Base-by-base conservation (phyloP, 2,329 filamentous ascomycete species). In the Fusarium sterilihyphosum region DNA sequence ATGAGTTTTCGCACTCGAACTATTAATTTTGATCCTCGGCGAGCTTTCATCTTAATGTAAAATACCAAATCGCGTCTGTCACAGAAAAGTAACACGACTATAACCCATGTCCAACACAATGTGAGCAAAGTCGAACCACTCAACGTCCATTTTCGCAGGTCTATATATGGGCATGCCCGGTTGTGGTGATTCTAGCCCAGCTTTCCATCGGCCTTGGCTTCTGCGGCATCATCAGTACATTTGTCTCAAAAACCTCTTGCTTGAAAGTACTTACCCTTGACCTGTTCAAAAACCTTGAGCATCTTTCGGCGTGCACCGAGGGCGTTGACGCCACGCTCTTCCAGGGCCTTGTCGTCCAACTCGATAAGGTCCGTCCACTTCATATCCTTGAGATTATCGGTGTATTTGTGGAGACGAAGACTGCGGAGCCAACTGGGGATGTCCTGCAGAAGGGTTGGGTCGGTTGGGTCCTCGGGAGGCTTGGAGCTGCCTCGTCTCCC, bases 261-360 rank as follows among this genome's bases (percentile, higher is more conserved):
- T n/a, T 20, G 12, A 43, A 22, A 46, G 24, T 47, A 78, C 85
- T 73, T 84, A 91, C 90, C 93, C 84, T 91, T 94, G 80, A 98
- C 96, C 86, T 98, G 95, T 79, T 98, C 96, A 84, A 98, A 98
- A 65, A 98, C 96, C 90, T 99, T 99, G 70, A 99, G 86, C 94
- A 99, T 97, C 89, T 99, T 99, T 82, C 96, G 93, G 77, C 96
- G 89, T 24, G 96, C 96, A 78, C 96, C 96, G 65, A 98, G 89
- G 61, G 96, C 96, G 82, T 98, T 98, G 38, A 99, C 96, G 57
- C 96, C 96, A 60, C 94, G 92, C 33, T 94, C 93, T 84, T 98
- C 96, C 73, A 99, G 87, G 56, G 94, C 95, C 81, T 95, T 95
- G 77, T 99, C 96, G 79, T 98, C 94, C 77, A 99, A 86, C 83